These are phyloP conservation scores for Solanum verrucosum DNA, from an alignment of 257 asterid genomes.

Conservation along the genomic window DNA sequence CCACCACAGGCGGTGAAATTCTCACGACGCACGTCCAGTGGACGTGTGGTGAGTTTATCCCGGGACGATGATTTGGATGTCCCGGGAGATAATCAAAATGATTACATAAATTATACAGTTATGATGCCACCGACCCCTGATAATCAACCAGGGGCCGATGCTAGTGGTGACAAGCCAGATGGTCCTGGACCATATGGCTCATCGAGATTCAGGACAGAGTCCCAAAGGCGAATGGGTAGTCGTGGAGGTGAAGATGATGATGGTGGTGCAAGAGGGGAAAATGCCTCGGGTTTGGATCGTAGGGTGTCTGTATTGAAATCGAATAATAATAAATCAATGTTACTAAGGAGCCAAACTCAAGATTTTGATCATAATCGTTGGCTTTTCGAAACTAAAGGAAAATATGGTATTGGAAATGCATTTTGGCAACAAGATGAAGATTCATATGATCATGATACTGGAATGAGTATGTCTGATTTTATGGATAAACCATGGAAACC, in stretches of 20 bases:
- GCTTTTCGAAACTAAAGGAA: slow-evolving; percentile 88
- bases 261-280: slow-evolving; percentile 3
- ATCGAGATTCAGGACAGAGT: slow-evolving; percentile 43
- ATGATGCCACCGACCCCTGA: slow-evolving; percentile 96
- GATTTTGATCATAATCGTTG: slow-evolving; percentile 94
- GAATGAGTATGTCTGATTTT: slow-evolving; percentile 89
- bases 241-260: slow-evolving; percentile 12
- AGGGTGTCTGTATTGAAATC: slow-evolving; percentile 55
- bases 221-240: slow-evolving; percentile 14
- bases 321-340: slow-evolving; percentile 68
- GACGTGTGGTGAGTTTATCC: slow-evolving; percentile 60
- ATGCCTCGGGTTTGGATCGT: slow-evolving; percentile 37
- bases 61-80: slow-evolving; percentile 60
- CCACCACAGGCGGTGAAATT: slow-evolving; percentile 50
- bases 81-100: slow-evolving; percentile 29
- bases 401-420: slow-evolving; percentile 89
- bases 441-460: slow-evolving; percentile 60
- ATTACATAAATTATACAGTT: slow-evolving; percentile 68
- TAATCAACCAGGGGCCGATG: slow-evolving; percentile 57
- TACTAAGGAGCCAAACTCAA: slow-evolving; percentile 75
- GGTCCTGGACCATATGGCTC: slow-evolving; percentile 45
- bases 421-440: slow-evolving; percentile 74
- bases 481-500: slow-evolving; percentile 99
- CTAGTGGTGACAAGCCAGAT: slow-evolving; percentile 62
- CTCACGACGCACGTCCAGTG: slow-evolving; percentile 65